Conservation (phyloP, 306 rosid genomes). For the Trifolium pratense region DNA sequence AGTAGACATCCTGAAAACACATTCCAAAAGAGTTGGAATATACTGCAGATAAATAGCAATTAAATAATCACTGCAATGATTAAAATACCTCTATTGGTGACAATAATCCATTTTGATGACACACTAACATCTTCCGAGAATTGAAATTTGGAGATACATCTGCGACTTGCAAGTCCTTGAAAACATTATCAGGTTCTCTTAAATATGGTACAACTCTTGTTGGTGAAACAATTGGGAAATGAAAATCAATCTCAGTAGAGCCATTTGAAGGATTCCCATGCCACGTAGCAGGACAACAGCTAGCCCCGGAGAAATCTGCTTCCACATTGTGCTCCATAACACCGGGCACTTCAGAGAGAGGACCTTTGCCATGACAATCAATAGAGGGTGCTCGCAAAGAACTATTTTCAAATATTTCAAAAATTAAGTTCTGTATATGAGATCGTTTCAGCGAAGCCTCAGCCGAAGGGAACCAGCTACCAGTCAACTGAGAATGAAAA, state of each 20-base stretch:
- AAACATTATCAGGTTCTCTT: slow-evolving; percentile 45
- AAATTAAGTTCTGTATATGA: slow-evolving; percentile 55
- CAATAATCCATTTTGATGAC: slow-evolving; percentile 42
- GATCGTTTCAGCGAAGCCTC: slow-evolving; percentile 78
- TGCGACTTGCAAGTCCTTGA: slow-evolving; percentile 30
- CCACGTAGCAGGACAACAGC: slow-evolving; percentile 31
- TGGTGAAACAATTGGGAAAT: slow-evolving; percentile 40
- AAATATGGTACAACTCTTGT: slow-evolving; percentile 30
- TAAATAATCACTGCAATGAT: slow-evolving; percentile 17
- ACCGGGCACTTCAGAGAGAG: slow-evolving; percentile 34
- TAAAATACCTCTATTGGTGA: slow-evolving; percentile 62
- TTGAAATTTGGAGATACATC: slow-evolving; percentile 40
- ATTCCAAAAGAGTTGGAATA: too few species aligned
- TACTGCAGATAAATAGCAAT: background rate
- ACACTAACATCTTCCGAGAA: slow-evolving; percentile 41
- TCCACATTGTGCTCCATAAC: slow-evolving; percentile 42
- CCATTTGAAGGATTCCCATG: slow-evolving; percentile 37
- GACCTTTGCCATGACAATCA: slow-evolving; percentile 45
- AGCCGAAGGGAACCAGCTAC: slow-evolving; percentile 67
- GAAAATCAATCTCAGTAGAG: slow-evolving; percentile 41
- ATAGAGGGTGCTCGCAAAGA: slow-evolving; percentile 39
- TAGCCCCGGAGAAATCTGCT: slow-evolving; percentile 35
- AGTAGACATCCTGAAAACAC: background rate
- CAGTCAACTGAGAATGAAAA: slow-evolving; percentile 55
- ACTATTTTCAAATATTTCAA: slow-evolving; percentile 51